phyloP scores from a whole-genome alignment of 2,329 filamentous ascomycete species.

The Fusarium sp. region DNA sequence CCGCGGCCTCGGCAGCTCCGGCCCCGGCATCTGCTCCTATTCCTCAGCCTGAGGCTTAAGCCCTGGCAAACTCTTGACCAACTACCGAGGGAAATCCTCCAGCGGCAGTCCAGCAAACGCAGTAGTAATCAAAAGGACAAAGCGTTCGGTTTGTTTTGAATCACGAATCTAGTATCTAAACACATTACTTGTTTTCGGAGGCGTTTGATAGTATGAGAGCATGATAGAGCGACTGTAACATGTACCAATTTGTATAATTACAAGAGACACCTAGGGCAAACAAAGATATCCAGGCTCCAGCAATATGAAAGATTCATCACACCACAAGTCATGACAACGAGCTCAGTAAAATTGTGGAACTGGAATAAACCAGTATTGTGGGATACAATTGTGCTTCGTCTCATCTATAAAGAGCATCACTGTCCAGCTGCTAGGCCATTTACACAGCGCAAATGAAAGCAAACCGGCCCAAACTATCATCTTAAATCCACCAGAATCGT shows the following conservation, averaged over 20 bases:
- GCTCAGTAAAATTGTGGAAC: neutral
- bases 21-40: conserved; percentile 1
- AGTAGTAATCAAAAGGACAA: neutral
- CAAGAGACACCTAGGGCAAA: neutral
- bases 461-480: conserved; percentile 7
- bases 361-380: neutral
- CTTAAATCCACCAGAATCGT: conserved; percentile 21
- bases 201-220: conserved; percentile 6
- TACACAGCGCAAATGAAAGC: conserved; percentile 17
- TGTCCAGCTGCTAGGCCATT: conserved; percentile 4
- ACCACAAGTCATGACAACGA: neutral
- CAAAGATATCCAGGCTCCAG: neutral
- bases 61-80: conserved; percentile 6
- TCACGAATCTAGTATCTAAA: neutral
- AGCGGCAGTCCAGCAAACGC: conserved; percentile 1
- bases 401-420: conserved; percentile 31
- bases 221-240: conserved; percentile 8
- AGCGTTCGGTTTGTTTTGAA: neutral
- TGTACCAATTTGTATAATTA: conserved; percentile 12
- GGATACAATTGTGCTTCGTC: conserved; percentile 28
- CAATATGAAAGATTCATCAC: neutral
- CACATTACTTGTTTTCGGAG: neutral
- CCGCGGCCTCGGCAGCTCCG: conserved; percentile 19
- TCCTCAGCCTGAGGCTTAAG: conserved; percentile 3
- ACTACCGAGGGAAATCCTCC: neutral